Evolutionary conservation across 23 red algal species (phyloP), one percentile per base, ranked within the genome.

Genomic region (Gracilaria gracilis): DNA sequence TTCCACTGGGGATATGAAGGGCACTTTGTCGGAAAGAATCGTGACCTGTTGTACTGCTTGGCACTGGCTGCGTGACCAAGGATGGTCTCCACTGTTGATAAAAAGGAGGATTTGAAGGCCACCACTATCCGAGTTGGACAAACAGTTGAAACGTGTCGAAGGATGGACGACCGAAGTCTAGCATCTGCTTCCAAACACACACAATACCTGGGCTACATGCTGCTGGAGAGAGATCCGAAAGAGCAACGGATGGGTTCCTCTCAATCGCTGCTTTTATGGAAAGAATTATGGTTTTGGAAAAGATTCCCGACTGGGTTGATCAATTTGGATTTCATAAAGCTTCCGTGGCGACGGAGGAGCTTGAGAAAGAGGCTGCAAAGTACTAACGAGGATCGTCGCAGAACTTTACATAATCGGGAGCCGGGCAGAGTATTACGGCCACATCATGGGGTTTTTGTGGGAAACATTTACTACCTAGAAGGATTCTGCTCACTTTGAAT

Each of bases 121-220:
- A 88, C 93, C 19, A 81, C 73, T 19, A 93, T 99, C 12, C 71
- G 97, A 5, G 97, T 99, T 14, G 97, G 97, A 21, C 89, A 95
- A 38, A 94, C 97, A 11, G 94, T 99, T 25, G 97, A 99, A 82
- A 99, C 93, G 19, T 94, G 94, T 99, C 15, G 97, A 94, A 94
- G 80, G 97, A 91, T 28, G 97, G 97, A 19, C 91, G 88, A 36
- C 91, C 97, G 33, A 91, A 95, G 84, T 87, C 83, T 2, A 99
- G 96, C 81, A 99, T 94, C 4, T 94, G 97, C 40, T 96, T 95
- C 35, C 93, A 95, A 61, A 99, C 94, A 57, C 97, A 99, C 69
- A 83, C 94, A 40, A 95, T 94, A 37, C 97, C 97, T 2, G 94
- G 96, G 19, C 25, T 99, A 57, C 85, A 96, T 67, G 89, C 88